Percentiles rank a stretch among this genome's conserved stretches.
Evolutionary conservation across 768 basidiomycete genomes (phyloP).

Genomic region (Omphalotus guepiniiformis): DNA sequence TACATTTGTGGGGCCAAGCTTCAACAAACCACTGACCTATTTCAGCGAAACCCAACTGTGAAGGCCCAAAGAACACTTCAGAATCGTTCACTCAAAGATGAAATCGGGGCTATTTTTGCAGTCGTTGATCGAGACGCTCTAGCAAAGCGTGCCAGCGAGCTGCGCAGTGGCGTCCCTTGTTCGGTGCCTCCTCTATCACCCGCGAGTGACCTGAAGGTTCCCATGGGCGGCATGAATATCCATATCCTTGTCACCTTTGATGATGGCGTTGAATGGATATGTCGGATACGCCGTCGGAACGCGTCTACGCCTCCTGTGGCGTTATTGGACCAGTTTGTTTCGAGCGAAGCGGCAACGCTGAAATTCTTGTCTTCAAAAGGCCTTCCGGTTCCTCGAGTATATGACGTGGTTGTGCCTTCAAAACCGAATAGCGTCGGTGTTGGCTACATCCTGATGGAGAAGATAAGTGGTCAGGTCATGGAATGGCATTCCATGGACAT

Average conservation of each 20-base stretch:
- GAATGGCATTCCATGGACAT: background rate
- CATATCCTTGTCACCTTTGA: slow-evolving; percentile 1
- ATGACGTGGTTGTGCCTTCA: too few relatives aligned
- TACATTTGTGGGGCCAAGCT: too few relatives aligned
- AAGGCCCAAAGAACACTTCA: too few relatives aligned
- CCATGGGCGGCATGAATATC: slow-evolving; percentile 6
- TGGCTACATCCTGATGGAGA: background rate
- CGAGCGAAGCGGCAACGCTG: background rate
- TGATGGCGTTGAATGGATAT: background rate
- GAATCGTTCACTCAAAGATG: too few relatives aligned
- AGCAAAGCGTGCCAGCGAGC: background rate
- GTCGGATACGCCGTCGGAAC: background rate
- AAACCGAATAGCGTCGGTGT: background rate
- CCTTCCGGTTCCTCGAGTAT: background rate
- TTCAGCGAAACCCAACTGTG: too few relatives aligned
- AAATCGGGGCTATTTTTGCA: too few relatives aligned
- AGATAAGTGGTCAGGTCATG: background rate
- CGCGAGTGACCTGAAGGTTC: background rate
- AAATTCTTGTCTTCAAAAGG: background rate
- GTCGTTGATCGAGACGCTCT: background rate
- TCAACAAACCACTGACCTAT: too few relatives aligned
- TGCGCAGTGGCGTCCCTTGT: background rate
- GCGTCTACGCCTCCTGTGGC: background rate
- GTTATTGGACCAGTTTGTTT: background rate
- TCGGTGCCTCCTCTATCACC: too few relatives aligned